phyloP scores from a whole-genome alignment of 148 eudicot species.

The Selenicereus undatus region DNA sequence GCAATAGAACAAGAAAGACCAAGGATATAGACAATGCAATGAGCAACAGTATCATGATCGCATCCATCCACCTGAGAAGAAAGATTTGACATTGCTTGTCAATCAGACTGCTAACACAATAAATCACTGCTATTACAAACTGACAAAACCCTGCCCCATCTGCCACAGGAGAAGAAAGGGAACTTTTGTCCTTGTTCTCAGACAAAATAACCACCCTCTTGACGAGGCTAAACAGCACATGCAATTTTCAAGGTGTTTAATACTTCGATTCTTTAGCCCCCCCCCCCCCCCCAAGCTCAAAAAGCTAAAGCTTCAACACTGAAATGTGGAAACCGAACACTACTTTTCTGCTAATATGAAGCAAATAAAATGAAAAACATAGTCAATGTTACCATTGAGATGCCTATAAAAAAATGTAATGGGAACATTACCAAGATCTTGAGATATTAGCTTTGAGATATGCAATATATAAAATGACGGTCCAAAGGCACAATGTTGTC shows the following conservation, averaged over 20 bases:
- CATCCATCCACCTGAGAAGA: constrained; percentile 70
- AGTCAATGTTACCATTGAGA: neutral
- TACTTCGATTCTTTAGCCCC: neutral
- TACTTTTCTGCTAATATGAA: constrained; percentile 1
- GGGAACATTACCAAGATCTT: constrained; percentile 59
- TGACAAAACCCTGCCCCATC: neutral
- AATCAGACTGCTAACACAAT: neutral
- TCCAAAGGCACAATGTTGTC: constrained; percentile 87
- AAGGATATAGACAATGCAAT: constrained; percentile 48
- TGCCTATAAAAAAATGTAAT: neutral
- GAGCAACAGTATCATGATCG: constrained; percentile 56
- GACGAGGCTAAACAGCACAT: neutral
- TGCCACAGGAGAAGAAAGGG: neutral
- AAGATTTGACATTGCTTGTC: constrained; percentile 1
- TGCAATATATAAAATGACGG: constrained; percentile 58
- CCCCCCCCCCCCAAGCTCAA: neutral
- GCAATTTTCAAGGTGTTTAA: neutral
- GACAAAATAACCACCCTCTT: neutral
- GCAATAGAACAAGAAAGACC: constrained; percentile 31
- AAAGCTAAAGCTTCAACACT: neutral
- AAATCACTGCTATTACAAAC: neutral
- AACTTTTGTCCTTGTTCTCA: neutral
- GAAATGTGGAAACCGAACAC: neutral
- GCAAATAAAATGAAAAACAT: neutral
- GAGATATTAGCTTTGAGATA: constrained; percentile 61